Conservation (phyloP, 73 alveolate genomes). For the Symbiodinium natans region DNA sequence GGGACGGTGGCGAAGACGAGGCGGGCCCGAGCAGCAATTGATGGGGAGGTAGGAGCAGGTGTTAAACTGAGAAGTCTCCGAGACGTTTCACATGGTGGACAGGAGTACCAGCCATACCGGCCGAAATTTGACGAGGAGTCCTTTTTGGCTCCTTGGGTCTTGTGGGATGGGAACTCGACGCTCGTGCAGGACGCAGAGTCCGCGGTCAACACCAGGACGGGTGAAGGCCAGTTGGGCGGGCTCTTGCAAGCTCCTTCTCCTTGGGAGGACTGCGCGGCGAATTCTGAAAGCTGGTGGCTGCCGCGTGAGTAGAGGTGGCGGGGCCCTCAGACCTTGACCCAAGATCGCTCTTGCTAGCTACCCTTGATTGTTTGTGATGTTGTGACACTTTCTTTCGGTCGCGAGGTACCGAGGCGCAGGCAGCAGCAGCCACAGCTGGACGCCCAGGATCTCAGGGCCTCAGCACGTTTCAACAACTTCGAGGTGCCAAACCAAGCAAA, state of each 20-base stretch:
- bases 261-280: slow-evolving; percentile 77
- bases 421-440: slow-evolving; percentile 74
- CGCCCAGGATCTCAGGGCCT: neutral
- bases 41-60: neutral
- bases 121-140: slow-evolving; percentile 68
- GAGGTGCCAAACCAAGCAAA: neutral
- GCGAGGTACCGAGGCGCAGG: slow-evolving; percentile 87
- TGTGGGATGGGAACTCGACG: neutral
- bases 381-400: no score
- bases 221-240: neutral
- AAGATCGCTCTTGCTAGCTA: neutral
- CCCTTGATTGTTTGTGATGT: neutral
- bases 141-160: neutral
- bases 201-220: slow-evolving; percentile 77
- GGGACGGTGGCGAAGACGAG: neutral
- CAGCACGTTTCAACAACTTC: neutral
- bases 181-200: slow-evolving; percentile 35
- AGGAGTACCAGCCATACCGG: slow-evolving; percentile 87
- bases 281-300: slow-evolving; percentile 88
- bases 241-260: neutral
- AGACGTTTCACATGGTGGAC: neutral
- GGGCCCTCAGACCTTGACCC: neutral
- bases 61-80: neutral
- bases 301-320: slow-evolving; percentile 87
- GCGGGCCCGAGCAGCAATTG: no score